Percentiles rank a stretch among this genome's conserved stretches.
Conservation (phyloP, 805 yeast species). For the Teunomyces gatunensis region DNA sequence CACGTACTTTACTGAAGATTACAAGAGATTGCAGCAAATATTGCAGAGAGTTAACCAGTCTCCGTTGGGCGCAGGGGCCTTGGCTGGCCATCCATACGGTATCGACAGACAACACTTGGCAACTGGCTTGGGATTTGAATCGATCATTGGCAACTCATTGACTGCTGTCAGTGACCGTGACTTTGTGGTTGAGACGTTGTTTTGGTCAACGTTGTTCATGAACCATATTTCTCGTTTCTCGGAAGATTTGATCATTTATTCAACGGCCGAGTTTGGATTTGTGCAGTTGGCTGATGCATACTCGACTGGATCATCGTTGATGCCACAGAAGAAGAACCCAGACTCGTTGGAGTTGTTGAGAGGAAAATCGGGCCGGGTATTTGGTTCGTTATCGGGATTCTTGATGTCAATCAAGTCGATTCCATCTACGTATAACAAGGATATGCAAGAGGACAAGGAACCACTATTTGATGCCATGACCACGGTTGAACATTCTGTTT, state of each 20-base stretch:
- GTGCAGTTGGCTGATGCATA: constrained; percentile 93
- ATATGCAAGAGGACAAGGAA: constrained; percentile 98
- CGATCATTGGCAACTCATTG: constrained; percentile 91
- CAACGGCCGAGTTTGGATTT: constrained; percentile 97
- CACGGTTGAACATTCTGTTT: constrained; percentile 90
- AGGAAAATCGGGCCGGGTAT: constrained; percentile 96
- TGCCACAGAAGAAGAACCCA: constrained; percentile 99
- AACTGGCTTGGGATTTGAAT: constrained; percentile 69
- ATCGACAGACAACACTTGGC: constrained; percentile 92
- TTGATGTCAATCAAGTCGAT: constrained; percentile 95
- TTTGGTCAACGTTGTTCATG: constrained; percentile 94
- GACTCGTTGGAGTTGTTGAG: constrained; percentile 92
- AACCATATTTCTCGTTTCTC: constrained; percentile 92
- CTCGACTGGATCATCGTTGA: constrained; percentile 95
- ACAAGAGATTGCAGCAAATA: constrained; percentile 78
- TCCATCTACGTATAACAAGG: constrained; percentile 97
- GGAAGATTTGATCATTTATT: constrained; percentile 93
- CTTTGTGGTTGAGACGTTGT: constrained; percentile 91
- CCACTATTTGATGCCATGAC: constrained; percentile 90
- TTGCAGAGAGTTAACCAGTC: constrained; percentile 79
- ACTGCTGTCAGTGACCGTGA: constrained; percentile 98
- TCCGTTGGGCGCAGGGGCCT: constrained; percentile 96
- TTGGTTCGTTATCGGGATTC: constrained; percentile 93
- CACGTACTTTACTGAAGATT: constrained; percentile 89
- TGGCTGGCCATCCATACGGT: constrained; percentile 99